phyloP scores from a whole-genome alignment of 345 rosid species.

The Excoecaria agallocha region DNA sequence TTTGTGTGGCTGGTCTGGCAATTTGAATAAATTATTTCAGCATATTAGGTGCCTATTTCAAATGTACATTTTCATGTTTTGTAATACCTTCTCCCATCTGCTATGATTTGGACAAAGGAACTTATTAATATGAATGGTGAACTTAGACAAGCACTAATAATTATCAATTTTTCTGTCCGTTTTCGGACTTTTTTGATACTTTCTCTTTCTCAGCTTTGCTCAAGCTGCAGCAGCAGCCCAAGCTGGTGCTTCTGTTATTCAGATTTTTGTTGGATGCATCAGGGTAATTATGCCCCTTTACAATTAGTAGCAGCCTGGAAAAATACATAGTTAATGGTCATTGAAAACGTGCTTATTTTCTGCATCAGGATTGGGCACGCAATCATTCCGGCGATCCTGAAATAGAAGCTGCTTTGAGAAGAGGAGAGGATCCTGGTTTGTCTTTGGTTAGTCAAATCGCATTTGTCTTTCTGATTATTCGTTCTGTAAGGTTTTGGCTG shows the following conservation, averaged over 20 bases:
- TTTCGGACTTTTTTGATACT: constrained; percentile 8
- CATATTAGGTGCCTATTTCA: background rate
- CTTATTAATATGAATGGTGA: background rate
- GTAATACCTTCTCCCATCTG: background rate
- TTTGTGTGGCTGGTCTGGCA: background rate
- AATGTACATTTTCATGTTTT: background rate
- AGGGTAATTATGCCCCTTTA: constrained; percentile 52
- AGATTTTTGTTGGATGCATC: constrained; percentile 89
- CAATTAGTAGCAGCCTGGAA: background rate
- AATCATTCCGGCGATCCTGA: constrained; percentile 88
- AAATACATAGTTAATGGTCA: background rate
- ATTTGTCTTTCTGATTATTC: background rate
- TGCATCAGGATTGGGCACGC: constrained; percentile 87
- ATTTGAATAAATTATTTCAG: background rate
- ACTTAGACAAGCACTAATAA: background rate
- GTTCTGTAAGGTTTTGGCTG: background rate
- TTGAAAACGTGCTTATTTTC: constrained; percentile 11
- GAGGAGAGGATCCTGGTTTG: constrained; percentile 94
- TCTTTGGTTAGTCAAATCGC: constrained; percentile 59
- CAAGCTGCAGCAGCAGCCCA: constrained; percentile 98
- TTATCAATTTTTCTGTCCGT: background rate
- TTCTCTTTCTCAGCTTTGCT: constrained; percentile 64
- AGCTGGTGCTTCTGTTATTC: constrained; percentile 96
- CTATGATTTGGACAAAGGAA: background rate
- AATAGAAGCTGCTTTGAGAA: constrained; percentile 68